Base-by-base conservation (phyloP, 345 rosid species). In the Salix koriyanagi region DNA sequence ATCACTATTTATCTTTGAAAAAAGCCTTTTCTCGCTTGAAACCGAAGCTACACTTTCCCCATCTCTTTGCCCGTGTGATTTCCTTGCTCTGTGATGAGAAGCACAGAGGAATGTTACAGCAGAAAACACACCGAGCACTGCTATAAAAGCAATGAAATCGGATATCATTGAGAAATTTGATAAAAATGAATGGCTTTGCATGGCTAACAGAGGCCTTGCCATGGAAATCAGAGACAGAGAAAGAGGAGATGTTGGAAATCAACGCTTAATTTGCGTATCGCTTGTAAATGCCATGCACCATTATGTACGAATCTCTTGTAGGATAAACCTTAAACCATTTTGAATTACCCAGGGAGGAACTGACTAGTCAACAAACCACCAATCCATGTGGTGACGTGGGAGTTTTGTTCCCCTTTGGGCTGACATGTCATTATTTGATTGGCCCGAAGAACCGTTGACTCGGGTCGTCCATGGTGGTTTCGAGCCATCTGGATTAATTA, bases 1-100 rank as follows among this genome's bases (percentile, higher is more conserved):
- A 34, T 67, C 71, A 73, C 89, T 85, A 44, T 80, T 86, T n/a
- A 85, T 13, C 80, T 82, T 89, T 3, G 83, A 80, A 1, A 83
- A 68, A 32, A 84, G 72, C 82, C 12, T 86, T 56, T 58, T 82
- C 46, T 74, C 79, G 50, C 58, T 72, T 23, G 85, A 72, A 52
- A 4, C 15, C 18, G 58, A 61, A 19, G 11, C 32, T 8, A 19
- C 26, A 37, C 73, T 74, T 0, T 67, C 52, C 28, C 6, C 69
- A 3, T 76, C 46, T 11, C 56, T 39, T 69, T 8, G 65, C 54
- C 23, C 16, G 6, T 4, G 34, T 2, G 82, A 75, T 46, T 41
- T 76, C 54, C 58, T 83, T 19, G 48, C 46, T 21, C 50, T 72
- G 19, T 61, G 79, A 46, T 70, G 82, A 64, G 77, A 80, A 69